These are phyloP conservation scores for Calycina marina DNA, from an alignment of 2,329 filamentous ascomycete genomes.

Conservation along the genomic window DNA sequence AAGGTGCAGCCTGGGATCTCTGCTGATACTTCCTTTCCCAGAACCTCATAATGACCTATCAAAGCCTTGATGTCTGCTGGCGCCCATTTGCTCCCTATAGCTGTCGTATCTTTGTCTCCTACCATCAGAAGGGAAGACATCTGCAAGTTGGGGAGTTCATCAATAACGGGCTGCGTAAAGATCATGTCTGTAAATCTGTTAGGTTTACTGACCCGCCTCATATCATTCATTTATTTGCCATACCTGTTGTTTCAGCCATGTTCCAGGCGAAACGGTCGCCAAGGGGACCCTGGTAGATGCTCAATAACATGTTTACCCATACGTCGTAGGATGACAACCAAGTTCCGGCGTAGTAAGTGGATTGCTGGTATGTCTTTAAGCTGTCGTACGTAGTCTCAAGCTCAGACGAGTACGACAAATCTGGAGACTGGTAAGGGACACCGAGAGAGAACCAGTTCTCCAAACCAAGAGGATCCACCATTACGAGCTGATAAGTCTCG, in stretches of 20 bases:
- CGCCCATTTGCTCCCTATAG: not conserved
- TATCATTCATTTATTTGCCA: too few relatives aligned
- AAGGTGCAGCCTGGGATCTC: not conserved
- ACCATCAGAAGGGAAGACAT: constrained; percentile 7
- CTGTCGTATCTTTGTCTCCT: constrained; percentile 17
- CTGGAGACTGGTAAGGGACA: constrained; percentile 31
- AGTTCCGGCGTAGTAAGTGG: constrained; percentile 31
- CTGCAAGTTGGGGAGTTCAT: constrained; percentile 4
- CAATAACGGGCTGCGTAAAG: constrained; percentile 4
- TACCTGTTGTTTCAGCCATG: constrained; percentile 5
- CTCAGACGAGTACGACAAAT: constrained; percentile 26
- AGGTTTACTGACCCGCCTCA: too few relatives aligned
- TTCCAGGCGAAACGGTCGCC: constrained; percentile 4
- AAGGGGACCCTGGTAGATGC: constrained; percentile 31
- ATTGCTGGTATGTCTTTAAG: constrained; percentile 31
- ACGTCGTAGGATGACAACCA: constrained; percentile 35
- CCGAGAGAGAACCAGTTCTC: constrained; percentile 33
- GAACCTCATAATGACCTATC: not conserved
- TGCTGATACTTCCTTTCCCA: not conserved
- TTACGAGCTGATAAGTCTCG: constrained; percentile 28
- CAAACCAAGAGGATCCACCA: constrained; percentile 37
- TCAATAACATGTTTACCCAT: constrained; percentile 38
- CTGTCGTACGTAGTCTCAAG: constrained; percentile 27
- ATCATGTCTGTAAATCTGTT: constrained; percentile 4
- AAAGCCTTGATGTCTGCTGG: not conserved